Percentiles rank a stretch among this genome's conserved stretches.
Conservation (phyloP, 306 rosid genomes). For the Cercis canadensis region DNA sequence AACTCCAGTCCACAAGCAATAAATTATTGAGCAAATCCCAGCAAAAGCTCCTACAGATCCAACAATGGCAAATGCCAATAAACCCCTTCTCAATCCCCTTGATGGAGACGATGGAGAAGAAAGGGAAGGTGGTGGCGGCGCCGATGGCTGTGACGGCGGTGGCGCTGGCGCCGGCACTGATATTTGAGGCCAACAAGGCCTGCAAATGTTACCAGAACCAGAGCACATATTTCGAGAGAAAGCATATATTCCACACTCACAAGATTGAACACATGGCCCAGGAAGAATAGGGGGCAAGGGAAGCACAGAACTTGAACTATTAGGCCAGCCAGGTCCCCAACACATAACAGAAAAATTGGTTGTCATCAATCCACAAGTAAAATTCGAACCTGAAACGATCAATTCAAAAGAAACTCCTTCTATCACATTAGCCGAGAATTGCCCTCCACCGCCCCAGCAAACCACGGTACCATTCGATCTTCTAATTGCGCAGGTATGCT, state of each 20-base stretch:
- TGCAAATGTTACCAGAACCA: conserved; percentile 58
- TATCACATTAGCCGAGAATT: conserved; percentile 39
- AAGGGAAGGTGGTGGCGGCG: conserved; percentile 13
- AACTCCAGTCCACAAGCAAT: conserved; percentile 78
- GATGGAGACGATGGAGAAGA: conserved; percentile 48
- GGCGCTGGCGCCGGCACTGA: conserved; percentile 3
- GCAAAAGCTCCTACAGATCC: conserved; percentile 83
- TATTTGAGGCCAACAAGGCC: conserved; percentile 41
- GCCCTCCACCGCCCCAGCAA: conserved; percentile 78
- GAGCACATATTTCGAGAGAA: conserved; percentile 60
- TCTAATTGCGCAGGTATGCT: conserved; percentile 73
- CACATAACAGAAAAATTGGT: conserved; percentile 60
- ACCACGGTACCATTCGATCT: conserved; percentile 53
- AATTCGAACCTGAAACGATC: conserved; percentile 73
- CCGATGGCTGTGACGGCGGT: not conserved
- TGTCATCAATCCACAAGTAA: conserved; percentile 72
- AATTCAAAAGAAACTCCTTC: conserved; percentile 54
- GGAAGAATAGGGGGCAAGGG: conserved; percentile 70
- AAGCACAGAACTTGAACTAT: conserved; percentile 40
- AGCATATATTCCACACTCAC: conserved; percentile 59
- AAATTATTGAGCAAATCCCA: conserved; percentile 69
- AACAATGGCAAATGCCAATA: conserved; percentile 77
- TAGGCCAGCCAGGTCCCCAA: conserved; percentile 88
- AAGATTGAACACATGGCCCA: conserved; percentile 75
- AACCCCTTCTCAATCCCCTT: conserved; percentile 58